Evolutionary conservation across 2,329 filamentous ascomycete species (phyloP).

Genomic region (Cryphonectria japonica): DNA sequence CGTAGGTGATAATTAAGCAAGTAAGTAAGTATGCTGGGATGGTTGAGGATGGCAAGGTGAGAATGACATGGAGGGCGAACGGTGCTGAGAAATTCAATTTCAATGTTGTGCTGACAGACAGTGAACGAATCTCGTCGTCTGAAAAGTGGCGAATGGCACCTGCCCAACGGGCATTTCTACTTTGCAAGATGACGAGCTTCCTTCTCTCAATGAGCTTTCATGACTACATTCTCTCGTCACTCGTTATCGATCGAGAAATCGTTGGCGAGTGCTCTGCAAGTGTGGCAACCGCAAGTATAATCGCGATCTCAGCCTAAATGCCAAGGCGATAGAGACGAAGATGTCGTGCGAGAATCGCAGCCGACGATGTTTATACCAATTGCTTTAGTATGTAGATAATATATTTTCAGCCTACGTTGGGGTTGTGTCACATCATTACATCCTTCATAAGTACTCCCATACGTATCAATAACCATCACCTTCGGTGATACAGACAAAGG

Average conservation of each 20-base stretch:
- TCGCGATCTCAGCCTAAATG: too few relatives aligned
- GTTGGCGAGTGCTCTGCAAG: too few relatives aligned
- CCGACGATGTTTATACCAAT: too few relatives aligned
- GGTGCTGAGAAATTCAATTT: neutral
- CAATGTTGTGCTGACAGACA: neutral
- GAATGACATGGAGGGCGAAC: neutral
- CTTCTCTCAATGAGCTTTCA: neutral
- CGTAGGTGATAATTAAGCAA: neutral
- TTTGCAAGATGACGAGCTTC: neutral
- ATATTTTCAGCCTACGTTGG: neutral
- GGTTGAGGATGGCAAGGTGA: neutral
- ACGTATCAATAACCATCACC: neutral
- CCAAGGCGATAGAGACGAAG: too few relatives aligned
- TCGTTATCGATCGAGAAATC: too few relatives aligned
- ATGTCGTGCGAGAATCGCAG: too few relatives aligned
- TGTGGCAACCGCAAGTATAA: too few relatives aligned
- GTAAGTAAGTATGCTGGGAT: neutral
- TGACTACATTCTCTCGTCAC: too few relatives aligned
- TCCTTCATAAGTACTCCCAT: neutral
- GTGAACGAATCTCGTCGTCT: neutral
- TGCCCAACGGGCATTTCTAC: neutral
- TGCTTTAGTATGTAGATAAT: neutral
- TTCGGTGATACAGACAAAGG: too few relatives aligned
- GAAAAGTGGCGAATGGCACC: neutral
- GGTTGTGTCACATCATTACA: too few relatives aligned